Evolutionary conservation across 176 grass and related monocot species (phyloP), one percentile per base, ranked within the genome.

Genomic region (Avena insularis): DNA sequence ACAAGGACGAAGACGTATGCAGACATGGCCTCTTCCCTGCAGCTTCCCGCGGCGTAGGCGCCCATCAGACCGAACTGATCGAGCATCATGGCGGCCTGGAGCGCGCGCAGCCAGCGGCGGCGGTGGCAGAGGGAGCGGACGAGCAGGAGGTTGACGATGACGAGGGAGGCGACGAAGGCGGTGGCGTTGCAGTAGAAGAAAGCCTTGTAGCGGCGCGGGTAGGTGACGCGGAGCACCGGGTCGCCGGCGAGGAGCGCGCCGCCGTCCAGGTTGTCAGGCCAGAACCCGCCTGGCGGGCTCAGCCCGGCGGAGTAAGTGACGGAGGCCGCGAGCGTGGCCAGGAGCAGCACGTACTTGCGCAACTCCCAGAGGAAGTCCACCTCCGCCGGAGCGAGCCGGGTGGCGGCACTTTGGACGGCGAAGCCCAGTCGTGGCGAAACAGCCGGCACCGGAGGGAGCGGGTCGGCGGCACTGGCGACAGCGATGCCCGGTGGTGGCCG

Each of bases 81-180:
- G 12, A 90, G 74, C 13, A 87, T 72, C 89, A 90, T 90, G 55
- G 84, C 74, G 17, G 84, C 80, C 74, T 90, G 89, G 64, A 90
- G 89, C 21, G 84, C 63, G 3, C 89, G 80, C 45, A 90, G 89
- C 89, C 89, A 90, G 55, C 84, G 70, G 0, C 74, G 79, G 16
- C 56, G 73, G 47, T 81, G 64, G 65, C 35, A 27, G 3, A 87
- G 74, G 5, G 74, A 83, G 33, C 59, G 83, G 5, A 83, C 17
- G 15, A 90, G 89, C 12, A 87, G 89, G 72, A 90, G 89, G 84
- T 90, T 90, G 46, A 90, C 80, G 84, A 82, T 83, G 89, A 90
- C 61, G 21, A 90, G 9, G 79, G 84, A 90, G 16, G 89, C 84
- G 33, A 87, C 53, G 74, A 90, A 90, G 29, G 84, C 62, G 31